Evolutionary conservation across 148 eudicot species (phyloP).

Genomic region (Nepenthes mirabilis): DNA sequence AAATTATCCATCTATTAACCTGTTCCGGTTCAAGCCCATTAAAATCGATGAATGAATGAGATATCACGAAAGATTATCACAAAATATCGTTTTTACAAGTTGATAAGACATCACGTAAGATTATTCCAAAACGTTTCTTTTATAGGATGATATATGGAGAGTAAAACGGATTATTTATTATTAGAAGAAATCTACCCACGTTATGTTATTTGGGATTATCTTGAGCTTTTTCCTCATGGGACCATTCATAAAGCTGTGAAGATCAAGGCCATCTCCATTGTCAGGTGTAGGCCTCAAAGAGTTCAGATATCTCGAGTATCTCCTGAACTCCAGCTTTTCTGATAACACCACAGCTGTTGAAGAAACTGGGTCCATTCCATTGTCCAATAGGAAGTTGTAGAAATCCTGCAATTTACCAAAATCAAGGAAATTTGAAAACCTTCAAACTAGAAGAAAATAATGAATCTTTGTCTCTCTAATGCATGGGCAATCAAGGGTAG

Average conservation of each 20-base stretch:
- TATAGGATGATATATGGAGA: no score
- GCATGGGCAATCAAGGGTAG: no score
- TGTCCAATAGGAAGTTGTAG: slow-evolving; percentile 68
- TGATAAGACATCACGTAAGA: no score
- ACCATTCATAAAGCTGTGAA: slow-evolving; percentile 54
- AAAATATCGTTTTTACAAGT: no score
- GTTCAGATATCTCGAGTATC: slow-evolving; percentile 48
- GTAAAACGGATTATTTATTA: not conserved
- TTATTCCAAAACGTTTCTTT: no score
- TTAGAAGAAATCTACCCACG: slow-evolving; percentile 24
- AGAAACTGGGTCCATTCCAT: slow-evolving; percentile 34
- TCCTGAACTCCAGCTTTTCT: slow-evolving; percentile 20
- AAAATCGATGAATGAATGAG: no score
- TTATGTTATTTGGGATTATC: slow-evolving; percentile 55
- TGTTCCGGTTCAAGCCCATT: no score
- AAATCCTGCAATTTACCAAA: slow-evolving; percentile 39
- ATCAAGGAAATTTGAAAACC: no score
- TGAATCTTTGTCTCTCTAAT: no score
- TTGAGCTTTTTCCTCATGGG: slow-evolving; percentile 49
- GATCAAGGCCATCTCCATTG: slow-evolving; percentile 13
- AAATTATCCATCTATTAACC: no score
- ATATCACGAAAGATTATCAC: no score
- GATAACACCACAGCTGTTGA: slow-evolving; percentile 18
- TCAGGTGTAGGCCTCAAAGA: slow-evolving; percentile 10
- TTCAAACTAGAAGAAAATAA: no score